Evolutionary conservation across 2,329 filamentous ascomycete species (phyloP).

Genomic region (Trichoderma semiorbis): DNA sequence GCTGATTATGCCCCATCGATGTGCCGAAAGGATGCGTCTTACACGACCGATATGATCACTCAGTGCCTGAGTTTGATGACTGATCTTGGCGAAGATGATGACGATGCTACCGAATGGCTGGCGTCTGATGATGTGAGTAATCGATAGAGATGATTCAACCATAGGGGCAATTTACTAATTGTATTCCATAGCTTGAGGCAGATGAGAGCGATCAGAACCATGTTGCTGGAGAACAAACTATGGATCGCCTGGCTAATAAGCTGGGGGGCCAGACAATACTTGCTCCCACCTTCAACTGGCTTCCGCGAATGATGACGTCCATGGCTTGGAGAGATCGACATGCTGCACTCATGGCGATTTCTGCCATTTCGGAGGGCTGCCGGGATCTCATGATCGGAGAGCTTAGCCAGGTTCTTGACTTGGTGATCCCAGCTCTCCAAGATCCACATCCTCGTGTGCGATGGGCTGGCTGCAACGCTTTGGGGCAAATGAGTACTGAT

Average conservation of each 20-base stretch:
- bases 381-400: conserved; percentile 94
- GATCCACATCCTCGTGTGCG: conserved; percentile 91
- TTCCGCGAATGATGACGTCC: conserved; percentile 96
- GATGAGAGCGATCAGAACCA: conserved; percentile 98
- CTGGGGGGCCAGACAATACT: conserved; percentile 91
- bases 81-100: conserved; percentile 89
- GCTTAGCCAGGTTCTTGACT: conserved; percentile 85
- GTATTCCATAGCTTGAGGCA: conserved; percentile 65
- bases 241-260: conserved; percentile 97
- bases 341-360: conserved; percentile 97
- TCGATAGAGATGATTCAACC: not conserved
- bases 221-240: conserved; percentile 95
- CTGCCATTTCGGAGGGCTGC: conserved; percentile 95
- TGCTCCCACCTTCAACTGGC: conserved; percentile 92
- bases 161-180: conserved; percentile 26
- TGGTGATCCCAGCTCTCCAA: conserved; percentile 87
- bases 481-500: conserved; percentile 99
- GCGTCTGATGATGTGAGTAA: conserved; percentile 76
- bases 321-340: conserved; percentile 93
- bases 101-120: conserved; percentile 93
- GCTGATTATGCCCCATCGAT: conserved; percentile 91
- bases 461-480: conserved; percentile 95
- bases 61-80: conserved; percentile 98
- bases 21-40: conserved; percentile 91
- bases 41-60: conserved; percentile 95